phyloP scores from a whole-genome alignment of 495 filamentous ascomycete genomes.

The Massariosphaeria phaeospora region DNA sequence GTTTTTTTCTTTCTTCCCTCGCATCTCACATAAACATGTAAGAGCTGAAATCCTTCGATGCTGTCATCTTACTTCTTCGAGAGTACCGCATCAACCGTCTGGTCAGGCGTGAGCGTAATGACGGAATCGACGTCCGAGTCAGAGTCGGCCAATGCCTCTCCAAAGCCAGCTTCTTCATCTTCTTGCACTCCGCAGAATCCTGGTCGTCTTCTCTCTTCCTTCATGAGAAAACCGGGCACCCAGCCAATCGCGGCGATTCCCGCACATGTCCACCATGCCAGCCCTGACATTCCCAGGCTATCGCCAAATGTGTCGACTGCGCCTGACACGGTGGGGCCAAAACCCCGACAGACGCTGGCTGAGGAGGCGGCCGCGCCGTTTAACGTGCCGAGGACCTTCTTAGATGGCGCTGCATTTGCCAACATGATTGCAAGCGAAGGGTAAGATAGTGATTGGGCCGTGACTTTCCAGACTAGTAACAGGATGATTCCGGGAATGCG shows the following conservation, averaged over 20 bases:
- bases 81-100: conserved; percentile 14
- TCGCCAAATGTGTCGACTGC: conserved; percentile 77
- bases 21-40: neutral
- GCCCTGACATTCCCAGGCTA: conserved; percentile 69
- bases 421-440: conserved; percentile 81
- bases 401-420: conserved; percentile 74
- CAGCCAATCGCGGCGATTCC: conserved; percentile 71
- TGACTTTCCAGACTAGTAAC: conserved; percentile 82
- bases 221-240: conserved; percentile 46
- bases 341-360: conserved; percentile 77
- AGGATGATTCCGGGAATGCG: conserved; percentile 69
- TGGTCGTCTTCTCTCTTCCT: conserved; percentile 32
- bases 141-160: conserved; percentile 5
- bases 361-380: conserved; percentile 90
- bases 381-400: conserved; percentile 76
- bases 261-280: conserved; percentile 88
- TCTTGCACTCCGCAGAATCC: conserved; percentile 16
- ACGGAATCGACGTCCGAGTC: conserved; percentile 23
- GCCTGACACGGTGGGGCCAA: conserved; percentile 85
- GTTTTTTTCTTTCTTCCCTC: conserved; percentile 10
- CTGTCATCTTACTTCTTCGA: conserved; percentile 7
- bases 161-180: conserved; percentile 28
- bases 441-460: conserved; percentile 77
- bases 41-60: conserved; percentile 12
- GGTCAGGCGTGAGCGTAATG: conserved; percentile 28